Percentiles rank a stretch among this genome's conserved stretches.
Evolutionary conservation across 2,329 filamentous ascomycete species (phyloP).

Genomic region (Hymenoscyphus occultus): DNA sequence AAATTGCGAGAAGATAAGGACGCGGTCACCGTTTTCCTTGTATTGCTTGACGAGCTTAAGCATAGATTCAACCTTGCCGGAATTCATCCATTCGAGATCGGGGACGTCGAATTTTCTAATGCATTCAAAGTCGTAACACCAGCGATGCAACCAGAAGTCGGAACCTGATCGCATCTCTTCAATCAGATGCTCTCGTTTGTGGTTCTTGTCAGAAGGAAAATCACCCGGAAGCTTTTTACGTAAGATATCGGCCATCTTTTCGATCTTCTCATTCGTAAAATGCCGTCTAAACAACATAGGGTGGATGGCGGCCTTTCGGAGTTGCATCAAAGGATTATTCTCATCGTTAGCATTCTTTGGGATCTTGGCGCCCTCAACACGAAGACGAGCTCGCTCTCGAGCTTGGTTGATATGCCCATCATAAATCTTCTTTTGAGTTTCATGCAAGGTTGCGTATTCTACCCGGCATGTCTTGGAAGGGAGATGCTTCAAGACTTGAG

Average conservation of each 20-base stretch:
- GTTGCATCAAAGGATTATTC: conserved; percentile 80
- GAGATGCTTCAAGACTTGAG: conserved; percentile 82
- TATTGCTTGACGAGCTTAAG: conserved; percentile 71
- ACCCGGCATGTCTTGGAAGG: conserved; percentile 76
- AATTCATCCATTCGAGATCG: conserved; percentile 53
- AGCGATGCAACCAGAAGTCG: conserved; percentile 64
- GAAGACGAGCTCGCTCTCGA: conserved; percentile 53
- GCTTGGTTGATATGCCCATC: conserved; percentile 63
- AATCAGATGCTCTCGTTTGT: conserved; percentile 50
- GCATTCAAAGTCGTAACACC: conserved; percentile 57
- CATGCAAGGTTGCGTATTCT: conserved; percentile 76
- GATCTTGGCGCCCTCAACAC: conserved; percentile 51
- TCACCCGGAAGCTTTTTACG: conserved; percentile 63
- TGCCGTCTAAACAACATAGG: conserved; percentile 81
- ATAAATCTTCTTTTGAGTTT: conserved; percentile 71
- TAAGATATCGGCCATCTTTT: conserved; percentile 74
- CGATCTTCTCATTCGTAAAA: conserved; percentile 71
- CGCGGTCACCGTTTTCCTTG: conserved; percentile 76
- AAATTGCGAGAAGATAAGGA: conserved; percentile 91
- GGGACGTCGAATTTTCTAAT: conserved; percentile 56
- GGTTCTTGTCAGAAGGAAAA: conserved; percentile 44
- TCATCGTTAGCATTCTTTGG: conserved; percentile 46
- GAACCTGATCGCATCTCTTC: conserved; percentile 57
- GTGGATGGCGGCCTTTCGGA: conserved; percentile 90
- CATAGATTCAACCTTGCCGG: conserved; percentile 83